Base-by-base conservation (phyloP, 106 monocot genomes). In the Acorus gramineus region DNA sequence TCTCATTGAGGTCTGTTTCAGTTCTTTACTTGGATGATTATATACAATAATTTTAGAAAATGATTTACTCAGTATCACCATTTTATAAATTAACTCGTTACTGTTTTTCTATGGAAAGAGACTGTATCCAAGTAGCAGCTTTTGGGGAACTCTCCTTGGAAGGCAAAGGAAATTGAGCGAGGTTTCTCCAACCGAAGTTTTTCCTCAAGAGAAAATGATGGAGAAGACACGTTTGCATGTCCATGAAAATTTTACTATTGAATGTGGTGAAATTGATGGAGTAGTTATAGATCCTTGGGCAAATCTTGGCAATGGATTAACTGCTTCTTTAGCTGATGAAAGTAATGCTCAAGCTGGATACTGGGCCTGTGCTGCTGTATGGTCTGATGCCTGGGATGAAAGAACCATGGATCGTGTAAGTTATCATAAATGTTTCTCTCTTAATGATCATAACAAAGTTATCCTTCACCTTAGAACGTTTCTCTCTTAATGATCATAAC, bases 311-410 rank as follows among this genome's bases (percentile, higher is more conserved):
- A 50, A 65, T 68, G 67, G 8, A 11, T 52, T 59, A 67, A 48
- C 67, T 59, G 5, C 60, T 67, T 60, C 50, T 57, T 47, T 61
- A 9, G 57, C 43, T 73, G 60, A 65, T 74, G 79, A 81, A 75
- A 80, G 77, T 68, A 72, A 14, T 61, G 47, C 45, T 49, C 49
- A 60, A 73, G 53, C 55, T 69, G 87, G 73, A 7, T 98, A 98
- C 64, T 98, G 96, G 96, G 81, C 73, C 69, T 88, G 85, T 79
- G 96, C 96, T 79, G 78, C 83, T 71, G 71, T 77, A 2, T 98
- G 96, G 96, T 91, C 91, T 80, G 88, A 92, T 82, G 80, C 96
- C 5, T 98, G 96, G 96, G 88, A 98, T 60, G 69, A 79, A 68
- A 74, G 74, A 72, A 92, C 96, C 61, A 66, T 91, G 49, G 91